Conservation (phyloP, 192 early-diverging fungal species). For the Entomortierella chlamydospora region DNA sequence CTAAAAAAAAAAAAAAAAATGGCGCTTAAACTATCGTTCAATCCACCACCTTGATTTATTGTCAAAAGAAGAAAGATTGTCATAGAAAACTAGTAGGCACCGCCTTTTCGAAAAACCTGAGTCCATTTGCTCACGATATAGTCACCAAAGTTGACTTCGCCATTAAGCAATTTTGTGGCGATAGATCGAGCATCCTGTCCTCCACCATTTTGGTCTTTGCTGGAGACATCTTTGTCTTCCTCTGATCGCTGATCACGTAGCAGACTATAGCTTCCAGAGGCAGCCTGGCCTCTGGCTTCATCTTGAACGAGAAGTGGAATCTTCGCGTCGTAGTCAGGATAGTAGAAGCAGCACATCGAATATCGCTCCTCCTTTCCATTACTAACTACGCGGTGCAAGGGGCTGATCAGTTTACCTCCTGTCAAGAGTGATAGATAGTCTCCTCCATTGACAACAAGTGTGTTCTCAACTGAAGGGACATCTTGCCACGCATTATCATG, state of each 20-base stretch:
- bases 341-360: conserved; percentile 73
- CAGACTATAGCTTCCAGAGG: conserved; percentile 41
- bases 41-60: no score
- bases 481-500: conserved; percentile 60
- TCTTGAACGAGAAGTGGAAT: conserved; percentile 54
- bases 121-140: conserved; percentile 55
- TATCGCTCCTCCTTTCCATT: conserved; percentile 56
- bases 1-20: no score
- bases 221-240: conserved; percentile 3
- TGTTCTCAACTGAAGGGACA: conserved; percentile 57
- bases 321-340: conserved; percentile 66
- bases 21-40: no score
- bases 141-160: conserved; percentile 52
- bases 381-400: conserved; percentile 70
- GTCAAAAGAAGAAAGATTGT: no score
- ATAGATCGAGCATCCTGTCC: conserved; percentile 20
- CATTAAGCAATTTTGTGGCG: conserved; percentile 38
- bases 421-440: conserved; percentile 72
- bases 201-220: background rate
- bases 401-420: conserved; percentile 58
- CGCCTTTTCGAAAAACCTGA: conserved; percentile 48
- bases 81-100: conserved; percentile 23
- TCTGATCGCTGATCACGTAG: conserved; percentile 39
- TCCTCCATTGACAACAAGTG: conserved; percentile 71
- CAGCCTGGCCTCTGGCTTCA: conserved; percentile 33